Base-by-base conservation (phyloP, 305 asterid genomes). In the Ajuga reptans region DNA sequence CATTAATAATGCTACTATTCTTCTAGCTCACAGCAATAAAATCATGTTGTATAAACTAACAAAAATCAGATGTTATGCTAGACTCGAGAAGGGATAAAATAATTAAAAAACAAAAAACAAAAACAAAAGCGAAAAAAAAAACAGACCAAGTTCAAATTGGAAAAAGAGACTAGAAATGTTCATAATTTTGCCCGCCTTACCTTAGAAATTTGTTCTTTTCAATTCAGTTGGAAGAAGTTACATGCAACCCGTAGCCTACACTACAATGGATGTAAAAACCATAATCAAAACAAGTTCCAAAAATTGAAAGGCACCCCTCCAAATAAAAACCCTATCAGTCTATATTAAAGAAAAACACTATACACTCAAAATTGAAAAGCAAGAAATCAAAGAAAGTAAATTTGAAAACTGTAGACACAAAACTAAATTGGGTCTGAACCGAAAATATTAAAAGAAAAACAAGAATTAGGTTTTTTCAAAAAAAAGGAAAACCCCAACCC, bases 171-270 rank as follows among this genome's bases (percentile, higher is more conserved):
- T 49, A 70, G 36, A 51, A 10, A 63, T n/a, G 39, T 67, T 24
- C 46, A 60, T 6, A 64, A 18, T 18, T 41, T 39, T 12, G 36
- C 61, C 61, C 42, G 12, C 78, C 71, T 66, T 1, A 68, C 66
- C 53, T 47, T 21, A 74, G 34, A 60, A 9, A 11, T 18, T 46
- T 36, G 24, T 49, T 59, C 34, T 58, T 67, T 46, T 14, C 36
- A 45, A 53, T 53, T 76, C 47, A 72, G 41, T 66, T 43, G 56
- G 60, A 72, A 61, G 51, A 74, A 67, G 43, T 66, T 47, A 65
- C 79, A 78, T 65, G 79, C 81, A 68, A 53, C 58, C 55, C 43
- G 76, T 21, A 76, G 66, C 60, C 50, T 55, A 51, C 15, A 14
- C 72, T 10, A 27, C 16, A 34, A 50, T 2, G 15, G 24, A 63